A percentile compares a stretch with the other conserved stretches of the same genome.
These are phyloP conservation scores for Stenogyne calaminthoides DNA, from an alignment of 305 asterid genomes.

Conservation along the genomic window DNA sequence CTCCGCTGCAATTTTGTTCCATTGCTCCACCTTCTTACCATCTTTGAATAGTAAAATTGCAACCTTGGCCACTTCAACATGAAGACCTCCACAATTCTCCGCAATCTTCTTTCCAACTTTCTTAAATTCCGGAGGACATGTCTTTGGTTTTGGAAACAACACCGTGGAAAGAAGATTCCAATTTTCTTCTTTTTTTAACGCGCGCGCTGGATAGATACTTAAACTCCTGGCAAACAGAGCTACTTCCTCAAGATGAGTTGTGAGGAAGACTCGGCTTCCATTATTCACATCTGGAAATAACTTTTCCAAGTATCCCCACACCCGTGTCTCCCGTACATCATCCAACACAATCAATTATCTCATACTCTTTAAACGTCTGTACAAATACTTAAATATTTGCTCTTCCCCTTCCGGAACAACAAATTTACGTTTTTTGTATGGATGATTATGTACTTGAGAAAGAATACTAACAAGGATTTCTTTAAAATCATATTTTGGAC, in stretches of 20 bases:
- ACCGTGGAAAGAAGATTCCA: background rate
- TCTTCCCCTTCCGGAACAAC: background rate
- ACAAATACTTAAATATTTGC: background rate
- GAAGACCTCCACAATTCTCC: background rate
- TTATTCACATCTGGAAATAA: background rate
- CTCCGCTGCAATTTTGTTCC: background rate
- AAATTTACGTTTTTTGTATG: background rate
- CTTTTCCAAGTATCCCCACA: background rate
- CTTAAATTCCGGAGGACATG: background rate
- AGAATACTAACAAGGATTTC: background rate
- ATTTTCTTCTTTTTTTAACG: background rate
- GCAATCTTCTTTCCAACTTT: background rate
- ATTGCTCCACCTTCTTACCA: background rate
- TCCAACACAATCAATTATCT: background rate
- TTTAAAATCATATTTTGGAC: background rate
- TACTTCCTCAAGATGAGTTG: background rate
- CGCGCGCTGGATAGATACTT: background rate
- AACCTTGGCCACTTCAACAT: background rate
- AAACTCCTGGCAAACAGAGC: background rate
- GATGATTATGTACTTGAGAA: background rate
- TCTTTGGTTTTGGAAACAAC: background rate
- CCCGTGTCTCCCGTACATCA: background rate
- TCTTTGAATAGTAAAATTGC: background rate
- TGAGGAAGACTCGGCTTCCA: background rate
- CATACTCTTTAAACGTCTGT: background rate